Evolutionary conservation across 768 basidiomycete species (phyloP), one percentile per base, ranked within the genome.

Genomic region (Rhodosporidiobolus sp.): DNA sequence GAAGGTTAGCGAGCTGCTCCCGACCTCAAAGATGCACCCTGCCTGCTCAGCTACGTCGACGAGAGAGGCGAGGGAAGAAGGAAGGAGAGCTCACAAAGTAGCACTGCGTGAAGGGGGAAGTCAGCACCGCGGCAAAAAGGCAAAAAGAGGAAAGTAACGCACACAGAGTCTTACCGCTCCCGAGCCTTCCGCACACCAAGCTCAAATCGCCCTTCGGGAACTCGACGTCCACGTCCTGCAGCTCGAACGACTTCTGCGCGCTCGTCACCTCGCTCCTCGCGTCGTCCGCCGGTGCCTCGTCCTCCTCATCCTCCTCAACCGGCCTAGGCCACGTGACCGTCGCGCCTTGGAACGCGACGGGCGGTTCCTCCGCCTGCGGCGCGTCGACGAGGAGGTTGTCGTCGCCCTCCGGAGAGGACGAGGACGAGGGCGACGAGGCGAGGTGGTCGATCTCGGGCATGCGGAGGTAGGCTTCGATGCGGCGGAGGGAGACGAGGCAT

Each of bases 201-300:
- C 19, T 88, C 87, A 32, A 88, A 88, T 11, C 87, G 80, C 28
- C 89, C 87, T 73, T 83, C 1, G 89, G 88, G 74, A 92, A 90
- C 7, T 71, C 78, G 56, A 90, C 73, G 67, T 86, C 79, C 65
- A 92, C 77, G 34, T 89, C 86, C 20, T 87, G 87, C 30, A 79
- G 52, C 64, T 77, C 67, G 54, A 79, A 79, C 28, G 46, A 59
- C 72, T 67, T 75, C 56, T 59, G 34, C 63, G 54, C 38, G 59
- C 46, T n/a, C 50, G 38, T 43, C 8, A 14, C 12, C 48, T 58
- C 22, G 56, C 65, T 32, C 54, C 45, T n/a, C 48, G 26, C 34
- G 43, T 65, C 74, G n/a, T 48, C 55, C 11, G 61, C 65, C 9
- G 55, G 56, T 7, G 61, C 63, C 43, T 34, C 49, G 0, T 68